These are phyloP conservation scores for Trametes coccinea DNA, from an alignment of 768 basidiomycete genomes.

Conservation along the genomic window DNA sequence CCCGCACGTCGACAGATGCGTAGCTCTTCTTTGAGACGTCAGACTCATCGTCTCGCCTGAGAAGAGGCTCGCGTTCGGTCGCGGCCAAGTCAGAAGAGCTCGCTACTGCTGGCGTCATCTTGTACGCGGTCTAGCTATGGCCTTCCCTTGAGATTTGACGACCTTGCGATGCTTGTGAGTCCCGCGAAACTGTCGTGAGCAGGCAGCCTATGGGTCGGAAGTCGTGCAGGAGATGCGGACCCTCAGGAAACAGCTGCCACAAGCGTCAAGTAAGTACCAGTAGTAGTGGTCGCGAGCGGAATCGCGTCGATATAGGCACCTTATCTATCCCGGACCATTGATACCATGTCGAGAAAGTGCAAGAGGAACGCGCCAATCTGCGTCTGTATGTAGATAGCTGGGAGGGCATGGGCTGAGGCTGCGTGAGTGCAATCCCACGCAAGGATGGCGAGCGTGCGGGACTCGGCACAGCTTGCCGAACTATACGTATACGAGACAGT, in stretches of 20 bases:
- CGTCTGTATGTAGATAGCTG: too few species aligned
- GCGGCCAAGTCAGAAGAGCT: background rate
- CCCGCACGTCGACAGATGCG: constrained; percentile 14
- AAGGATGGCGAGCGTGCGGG: constrained; percentile 14
- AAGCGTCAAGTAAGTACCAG: background rate
- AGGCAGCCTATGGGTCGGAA: too few species aligned
- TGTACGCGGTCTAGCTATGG: background rate
- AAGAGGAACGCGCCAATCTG: too few species aligned
- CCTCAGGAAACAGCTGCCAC: too few species aligned
- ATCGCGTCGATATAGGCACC: too few species aligned
- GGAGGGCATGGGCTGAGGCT: background rate
- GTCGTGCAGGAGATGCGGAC: too few species aligned
- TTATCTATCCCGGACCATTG: too few species aligned
- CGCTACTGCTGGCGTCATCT: background rate
- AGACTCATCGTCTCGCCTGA: background rate
- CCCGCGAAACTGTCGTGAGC: too few species aligned
- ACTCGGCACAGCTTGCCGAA: background rate
- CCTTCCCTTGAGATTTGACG: too few species aligned
- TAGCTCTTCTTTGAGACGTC: constrained; percentile 7
- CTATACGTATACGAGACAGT: too few species aligned
- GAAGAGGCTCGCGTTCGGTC: constrained; percentile 11
- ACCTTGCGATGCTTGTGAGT: too few species aligned
- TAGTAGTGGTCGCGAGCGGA: background rate
- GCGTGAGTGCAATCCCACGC: constrained; percentile 13
- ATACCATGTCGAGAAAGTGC: too few species aligned